Percentiles rank a stretch among this genome's conserved stretches.
Evolutionary conservation across 257 asterid species (phyloP).

Genomic region (Nicotiana undulata): DNA sequence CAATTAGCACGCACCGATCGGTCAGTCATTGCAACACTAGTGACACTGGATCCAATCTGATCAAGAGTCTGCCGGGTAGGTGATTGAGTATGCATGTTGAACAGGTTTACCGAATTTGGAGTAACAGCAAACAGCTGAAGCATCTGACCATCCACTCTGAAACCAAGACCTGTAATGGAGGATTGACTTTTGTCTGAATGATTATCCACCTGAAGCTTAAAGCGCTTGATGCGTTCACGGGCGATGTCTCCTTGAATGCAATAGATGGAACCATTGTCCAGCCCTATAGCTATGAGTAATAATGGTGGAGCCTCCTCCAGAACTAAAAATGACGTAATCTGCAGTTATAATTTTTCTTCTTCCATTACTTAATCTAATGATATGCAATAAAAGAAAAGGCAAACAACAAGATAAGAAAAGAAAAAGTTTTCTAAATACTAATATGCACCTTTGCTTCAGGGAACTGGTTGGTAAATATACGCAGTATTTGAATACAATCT

Average conservation of each 20-base stretch:
- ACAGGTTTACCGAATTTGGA: constrained; percentile 81
- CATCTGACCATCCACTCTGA: constrained; percentile 82
- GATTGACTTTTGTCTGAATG: constrained; percentile 35
- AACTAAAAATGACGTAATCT: constrained; percentile 80
- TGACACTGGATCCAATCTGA: constrained; percentile 74
- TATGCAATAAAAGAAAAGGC: background rate
- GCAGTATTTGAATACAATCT: constrained; percentile 76
- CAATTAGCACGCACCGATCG: constrained; percentile 46
- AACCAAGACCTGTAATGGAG: constrained; percentile 73
- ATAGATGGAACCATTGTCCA: constrained; percentile 81
- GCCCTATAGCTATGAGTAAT: constrained; percentile 79
- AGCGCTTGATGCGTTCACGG: constrained; percentile 94
- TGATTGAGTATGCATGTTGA: constrained; percentile 58
- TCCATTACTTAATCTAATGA: background rate
- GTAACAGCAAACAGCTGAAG: constrained; percentile 83
- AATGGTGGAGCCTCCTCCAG: constrained; percentile 96
- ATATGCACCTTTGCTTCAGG: constrained; percentile 77
- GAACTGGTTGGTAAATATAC: constrained; percentile 77
- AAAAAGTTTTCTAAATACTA: background rate
- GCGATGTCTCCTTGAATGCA: constrained; percentile 98
- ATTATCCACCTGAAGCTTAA: constrained; percentile 64
- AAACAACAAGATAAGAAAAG: background rate
- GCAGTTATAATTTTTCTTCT: constrained; percentile 13
- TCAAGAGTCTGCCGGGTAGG: constrained; percentile 68
- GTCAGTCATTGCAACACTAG: constrained; percentile 85